phyloP scores from a whole-genome alignment of 2,329 filamentous ascomycete genomes.

The Neurospora crassa region DNA sequence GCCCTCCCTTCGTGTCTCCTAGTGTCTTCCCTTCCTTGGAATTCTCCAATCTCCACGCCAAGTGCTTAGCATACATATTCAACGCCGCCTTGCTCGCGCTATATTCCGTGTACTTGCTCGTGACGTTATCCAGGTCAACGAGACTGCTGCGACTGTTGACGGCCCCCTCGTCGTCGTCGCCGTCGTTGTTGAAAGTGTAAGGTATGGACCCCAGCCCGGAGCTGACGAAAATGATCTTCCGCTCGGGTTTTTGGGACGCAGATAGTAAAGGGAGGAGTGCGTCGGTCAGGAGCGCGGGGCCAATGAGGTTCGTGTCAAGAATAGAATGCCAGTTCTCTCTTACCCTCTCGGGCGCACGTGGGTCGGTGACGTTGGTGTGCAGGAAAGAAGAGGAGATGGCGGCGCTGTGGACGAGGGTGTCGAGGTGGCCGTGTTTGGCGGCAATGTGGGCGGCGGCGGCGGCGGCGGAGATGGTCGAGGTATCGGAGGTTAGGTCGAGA shows the following conservation, averaged over 20 bases:
- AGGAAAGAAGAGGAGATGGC: conserved; percentile 9
- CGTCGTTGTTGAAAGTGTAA: not conserved
- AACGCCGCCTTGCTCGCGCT: conserved; percentile 20
- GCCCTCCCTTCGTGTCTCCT: not conserved
- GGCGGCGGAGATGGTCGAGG: conserved; percentile 30
- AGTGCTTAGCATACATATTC: conserved; percentile 17
- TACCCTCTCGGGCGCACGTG: not conserved
- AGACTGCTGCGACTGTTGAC: not conserved
- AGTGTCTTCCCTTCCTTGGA: conserved; percentile 1
- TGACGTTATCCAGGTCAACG: conserved; percentile 6
- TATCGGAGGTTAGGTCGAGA: conserved; percentile 33
- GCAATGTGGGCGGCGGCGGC: conserved; percentile 23
- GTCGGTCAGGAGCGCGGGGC: conserved; percentile 21
- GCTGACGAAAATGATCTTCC: conserved; percentile 20
- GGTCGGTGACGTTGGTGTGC: not conserved
- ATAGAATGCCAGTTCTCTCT: conserved; percentile 17
- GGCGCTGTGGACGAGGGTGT: conserved; percentile 26
- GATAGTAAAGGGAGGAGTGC: conserved; percentile 25
- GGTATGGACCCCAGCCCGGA: conserved; percentile 14
- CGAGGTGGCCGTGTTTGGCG: conserved; percentile 23
- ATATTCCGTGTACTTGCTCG: conserved; percentile 12
- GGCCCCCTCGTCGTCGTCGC: no score
- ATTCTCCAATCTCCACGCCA: conserved; percentile 6
- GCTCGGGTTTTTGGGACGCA: conserved; percentile 15
- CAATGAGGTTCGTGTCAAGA: conserved; percentile 24